A percentile compares a stretch with the other conserved stretches of the same genome.
Conservation (phyloP, 2,329 filamentous ascomycete species). For the Lizonia empirigonia region DNA sequence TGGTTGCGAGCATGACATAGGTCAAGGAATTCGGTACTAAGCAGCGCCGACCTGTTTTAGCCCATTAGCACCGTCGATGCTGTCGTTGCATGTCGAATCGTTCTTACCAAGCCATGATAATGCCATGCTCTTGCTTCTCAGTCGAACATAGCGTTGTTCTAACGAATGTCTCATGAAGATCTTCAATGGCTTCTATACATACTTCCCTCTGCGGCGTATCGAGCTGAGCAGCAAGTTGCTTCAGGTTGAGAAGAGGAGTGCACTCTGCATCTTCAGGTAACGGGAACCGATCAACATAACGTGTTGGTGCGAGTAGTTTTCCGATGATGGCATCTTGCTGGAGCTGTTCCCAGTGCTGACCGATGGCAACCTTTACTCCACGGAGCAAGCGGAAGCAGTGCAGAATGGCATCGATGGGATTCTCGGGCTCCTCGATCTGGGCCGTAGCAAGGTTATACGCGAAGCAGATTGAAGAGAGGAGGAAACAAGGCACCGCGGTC, state of each 20-base stretch:
- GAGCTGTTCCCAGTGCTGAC: conserved; percentile 25
- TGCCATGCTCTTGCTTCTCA: background rate
- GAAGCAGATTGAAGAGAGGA: conserved; percentile 32
- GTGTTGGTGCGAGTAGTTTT: background rate
- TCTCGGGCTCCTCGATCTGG: conserved; percentile 33
- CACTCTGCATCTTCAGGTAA: conserved; percentile 7
- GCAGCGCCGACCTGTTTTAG: background rate
- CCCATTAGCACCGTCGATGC: background rate
- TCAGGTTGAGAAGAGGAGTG: conserved; percentile 4
- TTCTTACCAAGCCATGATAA: conserved; percentile 15
- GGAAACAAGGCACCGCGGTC: conserved; percentile 35
- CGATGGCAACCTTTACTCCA: conserved; percentile 33
- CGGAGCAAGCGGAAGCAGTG: conserved; percentile 40
- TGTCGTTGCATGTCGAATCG: background rate
- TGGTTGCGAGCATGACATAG: conserved; percentile 26
- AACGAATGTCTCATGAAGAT: conserved; percentile 26
- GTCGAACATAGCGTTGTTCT: conserved; percentile 5
- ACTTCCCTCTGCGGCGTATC: conserved; percentile 25
- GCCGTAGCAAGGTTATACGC: conserved; percentile 39
- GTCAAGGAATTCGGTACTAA: conserved; percentile 8
- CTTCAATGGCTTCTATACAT: conserved; percentile 31
- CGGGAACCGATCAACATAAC: background rate
- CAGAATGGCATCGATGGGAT: conserved; percentile 33
- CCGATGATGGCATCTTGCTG: background rate
- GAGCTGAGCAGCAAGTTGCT: conserved; percentile 8